Base-by-base conservation (phyloP, 805 yeast species). In the Metschnikowia sp. region DNA sequence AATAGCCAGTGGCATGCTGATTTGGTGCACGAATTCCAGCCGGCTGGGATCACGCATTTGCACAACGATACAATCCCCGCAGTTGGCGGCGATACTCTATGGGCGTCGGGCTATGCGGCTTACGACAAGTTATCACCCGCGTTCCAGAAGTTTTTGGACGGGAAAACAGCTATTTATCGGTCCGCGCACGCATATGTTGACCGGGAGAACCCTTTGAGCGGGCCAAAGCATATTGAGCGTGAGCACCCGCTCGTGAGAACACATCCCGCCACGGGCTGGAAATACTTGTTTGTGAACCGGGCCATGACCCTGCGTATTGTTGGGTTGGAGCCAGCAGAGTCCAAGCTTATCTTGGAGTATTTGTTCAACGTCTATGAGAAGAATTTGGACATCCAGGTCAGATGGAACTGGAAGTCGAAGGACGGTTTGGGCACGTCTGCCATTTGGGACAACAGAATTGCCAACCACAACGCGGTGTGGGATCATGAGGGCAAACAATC, bases 391-490 rank as follows among this genome's bases (percentile, higher is more conserved):
- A 73, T 78, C 48, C 83, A 79, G 63, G 57, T 54, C 36, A 46
- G 57, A 40, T 53, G 51, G 49, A 53, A 53, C 52, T 53, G 57
- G 57, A 53, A 45, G 36, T 49, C 57, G 32, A 44, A 51, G 47
- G 47, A 44, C 10, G 77, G 77, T 5, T 61, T 60, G 15, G 80
- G 80, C 31, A 74, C 81, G 31, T 67, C 79, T 35, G 84, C 82
- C 8, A 56, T 80, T 33, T 81, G 85, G 84, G 85, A 81, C 56
- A 81, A 81, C 68, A 68, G 85, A 60, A 58, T 77, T 44, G 69
- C 80, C 22, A 72, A 72, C 47, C 87, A 82, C 64, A 65, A 68
- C 48, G 82, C 82, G 10, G 72, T 78, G n/a, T 68, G 74, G 65
- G 82, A 77, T 54, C 75, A 76, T 60, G 78, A 74, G 51, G 69